phyloP scores from a whole-genome alignment of 1,139 yeast species.

The Yamadazyma taylorii region DNA sequence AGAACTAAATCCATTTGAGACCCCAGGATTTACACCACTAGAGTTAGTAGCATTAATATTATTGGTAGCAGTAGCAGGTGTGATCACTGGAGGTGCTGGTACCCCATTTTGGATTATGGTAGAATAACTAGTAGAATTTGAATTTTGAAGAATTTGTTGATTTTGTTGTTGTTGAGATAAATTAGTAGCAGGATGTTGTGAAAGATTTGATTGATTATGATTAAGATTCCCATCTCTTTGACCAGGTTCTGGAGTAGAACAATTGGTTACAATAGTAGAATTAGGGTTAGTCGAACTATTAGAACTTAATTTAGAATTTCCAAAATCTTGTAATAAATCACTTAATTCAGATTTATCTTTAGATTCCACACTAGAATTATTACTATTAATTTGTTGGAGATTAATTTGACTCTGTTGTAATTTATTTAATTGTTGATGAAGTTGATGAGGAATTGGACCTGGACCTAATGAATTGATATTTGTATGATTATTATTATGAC shows the following conservation, averaged over 20 bases:
- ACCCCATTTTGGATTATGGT: conserved; percentile 17
- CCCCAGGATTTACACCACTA: background rate
- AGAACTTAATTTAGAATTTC: conserved; percentile 17
- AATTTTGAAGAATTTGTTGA: conserved; percentile 16
- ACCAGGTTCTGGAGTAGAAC: conserved; percentile 12
- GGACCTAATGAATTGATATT: background rate
- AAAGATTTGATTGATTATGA: background rate
- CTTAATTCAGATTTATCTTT: conserved; percentile 13
- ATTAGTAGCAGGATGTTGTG: background rate
- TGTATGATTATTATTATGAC: background rate
- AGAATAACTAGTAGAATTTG: conserved; percentile 18
- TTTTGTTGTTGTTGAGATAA: conserved; percentile 1
- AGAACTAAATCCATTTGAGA: too few relatives aligned
- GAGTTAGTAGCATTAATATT: conserved; percentile 5
- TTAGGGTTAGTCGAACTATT: conserved; percentile 13
- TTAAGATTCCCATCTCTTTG: background rate
- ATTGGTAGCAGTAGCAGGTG: conserved; percentile 14
- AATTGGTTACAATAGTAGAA: conserved; percentile 12
- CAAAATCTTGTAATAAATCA: conserved; percentile 17
- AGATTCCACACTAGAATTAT: conserved; percentile 6
- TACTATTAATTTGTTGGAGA: conserved; percentile 9
- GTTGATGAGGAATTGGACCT: conserved; percentile 9
- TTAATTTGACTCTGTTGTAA: conserved; percentile 13
- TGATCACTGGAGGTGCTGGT: conserved; percentile 20
- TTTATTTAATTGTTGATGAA: conserved; percentile 15